Base-by-base conservation (phyloP, 2,329 filamentous ascomycete genomes). In the Dactylonectria macrodidyma region DNA sequence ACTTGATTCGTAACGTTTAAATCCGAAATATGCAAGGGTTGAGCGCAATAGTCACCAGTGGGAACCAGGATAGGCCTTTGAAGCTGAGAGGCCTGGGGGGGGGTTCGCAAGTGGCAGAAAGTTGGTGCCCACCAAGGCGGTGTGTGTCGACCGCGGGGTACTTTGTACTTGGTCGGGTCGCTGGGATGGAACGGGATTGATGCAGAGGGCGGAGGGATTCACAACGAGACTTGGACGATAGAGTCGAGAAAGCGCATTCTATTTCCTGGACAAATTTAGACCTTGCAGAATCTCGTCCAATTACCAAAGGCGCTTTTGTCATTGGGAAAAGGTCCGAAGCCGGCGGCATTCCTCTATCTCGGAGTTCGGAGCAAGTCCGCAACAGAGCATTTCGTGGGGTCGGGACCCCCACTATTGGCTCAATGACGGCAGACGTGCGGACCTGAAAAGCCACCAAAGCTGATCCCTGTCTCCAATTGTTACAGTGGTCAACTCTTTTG, bases 121-220 rank as follows among this genome's bases (percentile, higher is more conserved):
- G 67, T 63, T 26, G 64, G 57, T 38, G 63, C 63, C 62, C 62
- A 47, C 56, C 36, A 62, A 70, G 72, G 74, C 74, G 74, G 74
- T 76, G 74, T 68, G 67, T 46, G 62, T 72, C 47, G 67, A 68
- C 71, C 71, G 74, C 74, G 74, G 74, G 74, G 74, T 73, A 74
- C 61, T 19, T 36, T 44, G n/a, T 59, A 11, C 56, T 47, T 62
- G 24, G 24, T 33, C 6, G 48, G 24, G 5, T 44, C 51, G 55
- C 19, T 54, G 16, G 8, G n/a, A 33, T 54, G 41, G 41, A 46
- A 47, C 33, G 41, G 41, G 16, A 44, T 30, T 30, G 16, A 54
- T 36, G 46, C 11, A 46, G 48, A 41, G 55, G 34, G 44, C 36
- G 30, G 50, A 36, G 11, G 36, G 34, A 33, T 41, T 38, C 38